Evolutionary conservation across 2,329 filamentous ascomycete species (phyloP).

Genomic region (Trichoderma afroharzianum): DNA sequence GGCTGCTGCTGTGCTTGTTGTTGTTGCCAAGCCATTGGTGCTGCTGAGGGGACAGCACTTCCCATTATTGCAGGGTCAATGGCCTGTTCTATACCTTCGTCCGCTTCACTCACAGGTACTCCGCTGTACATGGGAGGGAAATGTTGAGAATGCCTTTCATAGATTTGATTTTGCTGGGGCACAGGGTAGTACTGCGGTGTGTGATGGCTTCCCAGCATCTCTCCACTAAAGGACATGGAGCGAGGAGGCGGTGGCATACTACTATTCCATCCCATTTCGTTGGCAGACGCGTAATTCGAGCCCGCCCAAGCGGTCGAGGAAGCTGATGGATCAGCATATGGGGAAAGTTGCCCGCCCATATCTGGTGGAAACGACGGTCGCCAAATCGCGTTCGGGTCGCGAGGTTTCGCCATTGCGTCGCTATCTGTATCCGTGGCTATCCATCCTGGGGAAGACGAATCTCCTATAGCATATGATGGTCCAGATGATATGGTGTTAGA

Average conservation of each 20-base stretch:
- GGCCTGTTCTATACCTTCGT: conserved; percentile 22
- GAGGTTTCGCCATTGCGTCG: conserved; percentile 38
- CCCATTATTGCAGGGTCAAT: conserved; percentile 28
- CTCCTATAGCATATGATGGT: conserved; percentile 38
- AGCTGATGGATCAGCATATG: conserved; percentile 43
- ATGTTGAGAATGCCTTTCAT: conserved; percentile 39
- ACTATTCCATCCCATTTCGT: conserved; percentile 43
- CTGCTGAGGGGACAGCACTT: conserved; percentile 33
- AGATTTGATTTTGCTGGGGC: conserved; percentile 38
- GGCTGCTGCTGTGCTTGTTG: not conserved
- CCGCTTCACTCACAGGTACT: conserved; percentile 36
- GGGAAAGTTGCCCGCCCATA: conserved; percentile 42
- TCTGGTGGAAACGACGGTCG: conserved; percentile 48
- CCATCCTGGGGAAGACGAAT: conserved; percentile 42
- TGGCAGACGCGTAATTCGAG: conserved; percentile 38
- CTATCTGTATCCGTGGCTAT: conserved; percentile 41
- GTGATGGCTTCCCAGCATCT: conserved; percentile 35
- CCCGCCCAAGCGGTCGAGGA: conserved; percentile 41
- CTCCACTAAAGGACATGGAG: conserved; percentile 48
- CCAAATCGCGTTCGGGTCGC: conserved; percentile 46
- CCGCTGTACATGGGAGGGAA: conserved; percentile 44
- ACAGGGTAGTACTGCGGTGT: conserved; percentile 40
- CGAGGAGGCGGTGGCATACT: conserved; percentile 41
- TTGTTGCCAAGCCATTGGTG: conserved; percentile 44
- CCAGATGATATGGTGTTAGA: conserved; percentile 32